Evolutionary conservation across 495 filamentous ascomycete species (phyloP).

Genomic region (Melanomma pulvis-pyrius): DNA sequence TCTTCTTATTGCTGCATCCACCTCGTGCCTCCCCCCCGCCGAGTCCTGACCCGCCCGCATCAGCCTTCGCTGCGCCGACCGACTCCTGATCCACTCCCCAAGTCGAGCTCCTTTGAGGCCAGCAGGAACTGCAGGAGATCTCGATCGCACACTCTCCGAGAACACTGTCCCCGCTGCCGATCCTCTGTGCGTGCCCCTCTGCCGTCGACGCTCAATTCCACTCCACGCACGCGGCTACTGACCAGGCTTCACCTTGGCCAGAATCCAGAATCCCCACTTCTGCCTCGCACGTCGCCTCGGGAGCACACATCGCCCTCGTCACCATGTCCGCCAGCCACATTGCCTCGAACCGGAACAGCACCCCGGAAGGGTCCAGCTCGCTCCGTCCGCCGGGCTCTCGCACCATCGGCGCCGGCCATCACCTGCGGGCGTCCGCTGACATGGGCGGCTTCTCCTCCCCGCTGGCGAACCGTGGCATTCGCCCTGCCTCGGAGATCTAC

Average conservation of each 20-base stretch:
- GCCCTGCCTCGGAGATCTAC: conserved; percentile 90
- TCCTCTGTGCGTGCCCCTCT: conserved; percentile 14
- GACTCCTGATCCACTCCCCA: conserved; percentile 23
- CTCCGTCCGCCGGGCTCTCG: conserved; percentile 88
- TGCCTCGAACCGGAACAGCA: conserved; percentile 91
- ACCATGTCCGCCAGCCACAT: conserved; percentile 67
- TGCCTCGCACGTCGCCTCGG: neutral
- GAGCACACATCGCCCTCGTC: conserved; percentile 11
- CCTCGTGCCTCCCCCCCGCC: conserved; percentile 2
- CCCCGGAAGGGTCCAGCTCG: conserved; percentile 79
- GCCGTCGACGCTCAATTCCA: neutral
- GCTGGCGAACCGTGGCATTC: conserved; percentile 75
- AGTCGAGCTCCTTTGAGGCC: conserved; percentile 76
- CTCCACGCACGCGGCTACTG: neutral
- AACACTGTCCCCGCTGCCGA: conserved; percentile 15
- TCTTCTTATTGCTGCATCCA: conserved; percentile 20
- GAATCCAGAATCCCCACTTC: conserved; percentile 36
- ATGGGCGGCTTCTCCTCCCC: conserved; percentile 85
- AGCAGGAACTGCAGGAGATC: conserved; percentile 89
- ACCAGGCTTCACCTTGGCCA: conserved; percentile 13
- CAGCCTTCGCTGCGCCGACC: conserved; percentile 3
- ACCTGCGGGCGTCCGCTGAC: conserved; percentile 92
- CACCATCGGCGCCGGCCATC: conserved; percentile 76
- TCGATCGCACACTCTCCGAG: conserved; percentile 34
- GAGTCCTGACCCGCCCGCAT: conserved; percentile 1